These are phyloP conservation scores for Mycena metata DNA, from an alignment of 768 basidiomycete genomes.

Conservation along the genomic window DNA sequence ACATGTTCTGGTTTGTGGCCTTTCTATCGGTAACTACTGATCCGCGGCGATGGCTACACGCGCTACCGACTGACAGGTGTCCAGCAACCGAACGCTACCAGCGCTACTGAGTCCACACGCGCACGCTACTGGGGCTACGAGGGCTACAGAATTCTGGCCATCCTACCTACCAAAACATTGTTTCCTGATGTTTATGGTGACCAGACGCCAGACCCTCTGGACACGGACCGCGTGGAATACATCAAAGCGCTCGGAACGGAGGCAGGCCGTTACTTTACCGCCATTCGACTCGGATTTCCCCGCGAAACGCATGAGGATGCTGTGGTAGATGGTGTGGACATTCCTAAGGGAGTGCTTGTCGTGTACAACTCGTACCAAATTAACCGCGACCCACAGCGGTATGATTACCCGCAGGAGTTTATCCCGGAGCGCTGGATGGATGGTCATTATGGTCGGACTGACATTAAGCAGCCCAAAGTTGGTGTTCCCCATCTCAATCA, in stretches of 20 bases:
- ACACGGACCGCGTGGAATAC: conserved; percentile 32
- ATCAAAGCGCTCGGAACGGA: conserved; percentile 31
- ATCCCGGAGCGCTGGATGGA: conserved; percentile 32
- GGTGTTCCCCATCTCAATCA: conserved; percentile 30
- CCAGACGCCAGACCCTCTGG: conserved; percentile 19
- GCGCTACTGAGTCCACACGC: too few species aligned
- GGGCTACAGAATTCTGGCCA: too few species aligned
- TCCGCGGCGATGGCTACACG: too few species aligned
- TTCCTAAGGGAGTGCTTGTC: conserved; percentile 25
- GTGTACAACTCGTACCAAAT: conserved; percentile 34
- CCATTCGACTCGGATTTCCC: conserved; percentile 29
- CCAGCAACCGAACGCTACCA: too few species aligned
- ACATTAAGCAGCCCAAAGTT: conserved; percentile 27
- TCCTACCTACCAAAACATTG: too few species aligned
- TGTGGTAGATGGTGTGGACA: conserved; percentile 22
- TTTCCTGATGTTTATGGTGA: conserved; percentile 12
- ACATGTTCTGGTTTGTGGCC: too few species aligned
- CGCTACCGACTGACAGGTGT: too few species aligned
- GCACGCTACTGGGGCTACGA: too few species aligned
- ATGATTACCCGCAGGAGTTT: conserved; percentile 28
- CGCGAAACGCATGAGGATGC: conserved; percentile 31
- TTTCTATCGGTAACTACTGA: too few species aligned
- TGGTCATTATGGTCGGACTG: conserved; percentile 26
- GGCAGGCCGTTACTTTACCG: conserved; percentile 22
- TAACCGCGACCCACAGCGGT: conserved; percentile 31